Evolutionary conservation across 1,284 basidiomycete species (phyloP).

Genomic region (Rhodotorula sp.): DNA sequence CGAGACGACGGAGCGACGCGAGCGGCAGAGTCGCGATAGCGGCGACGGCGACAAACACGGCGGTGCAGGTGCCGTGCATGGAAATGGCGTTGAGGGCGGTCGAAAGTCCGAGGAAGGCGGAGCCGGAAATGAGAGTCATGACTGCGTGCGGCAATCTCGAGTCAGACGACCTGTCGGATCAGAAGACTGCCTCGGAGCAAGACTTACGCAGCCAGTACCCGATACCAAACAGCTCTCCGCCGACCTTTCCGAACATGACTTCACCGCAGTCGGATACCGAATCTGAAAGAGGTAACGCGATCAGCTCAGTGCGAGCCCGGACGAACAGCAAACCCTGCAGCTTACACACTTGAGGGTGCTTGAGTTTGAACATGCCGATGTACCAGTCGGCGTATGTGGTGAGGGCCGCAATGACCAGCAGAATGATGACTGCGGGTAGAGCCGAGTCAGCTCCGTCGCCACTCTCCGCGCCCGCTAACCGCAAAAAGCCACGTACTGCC

Average conservation of each 20-base stretch:
- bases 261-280: constrained; percentile 27
- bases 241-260: constrained; percentile 21
- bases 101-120: constrained; percentile 46
- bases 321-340: too few species aligned
- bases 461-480: too few species aligned
- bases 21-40: constrained; percentile 44
- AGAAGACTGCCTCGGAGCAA: not conserved
- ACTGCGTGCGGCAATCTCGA: constrained; percentile 2
- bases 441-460: too few species aligned
- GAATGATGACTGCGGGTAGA: constrained; percentile 11
- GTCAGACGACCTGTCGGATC: not conserved
- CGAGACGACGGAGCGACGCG: constrained; percentile 47
- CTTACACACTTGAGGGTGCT: constrained; percentile 25
- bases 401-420: constrained; percentile 20
- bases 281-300: not conserved
- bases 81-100: constrained; percentile 51
- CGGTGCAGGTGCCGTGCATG: constrained; percentile 39
- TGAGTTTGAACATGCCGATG: constrained; percentile 26
- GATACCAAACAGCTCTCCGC: constrained; percentile 25
- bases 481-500: not conserved
- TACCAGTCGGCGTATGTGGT: constrained; percentile 22
- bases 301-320: too few species aligned
- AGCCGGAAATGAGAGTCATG: constrained; percentile 21
- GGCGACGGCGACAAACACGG: constrained; percentile 31
- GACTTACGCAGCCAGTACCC: constrained; percentile 21